A percentile compares a stretch with the other conserved stretches of the same genome.
phyloP scores from a whole-genome alignment of 352 stramenopile genomes.

The Pythium oligandrum region DNA sequence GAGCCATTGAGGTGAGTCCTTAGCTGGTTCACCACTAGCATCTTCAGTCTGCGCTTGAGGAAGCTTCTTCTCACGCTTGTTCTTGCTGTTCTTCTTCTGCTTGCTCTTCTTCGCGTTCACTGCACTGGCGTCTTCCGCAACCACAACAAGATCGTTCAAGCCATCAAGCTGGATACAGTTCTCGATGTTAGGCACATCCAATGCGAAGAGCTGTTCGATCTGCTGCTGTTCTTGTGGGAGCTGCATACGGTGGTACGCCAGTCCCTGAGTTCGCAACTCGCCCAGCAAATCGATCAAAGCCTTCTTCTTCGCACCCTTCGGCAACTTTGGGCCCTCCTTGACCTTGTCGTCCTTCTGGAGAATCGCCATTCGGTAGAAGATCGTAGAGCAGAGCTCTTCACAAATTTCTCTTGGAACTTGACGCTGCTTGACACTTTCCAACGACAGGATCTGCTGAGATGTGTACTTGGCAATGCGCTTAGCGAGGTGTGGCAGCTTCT shows the following conservation, averaged over 20 bases:
- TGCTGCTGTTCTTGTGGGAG: slow-evolving; percentile 67
- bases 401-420: slow-evolving; percentile 74
- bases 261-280: slow-evolving; percentile 83
- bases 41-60: slow-evolving; percentile 8
- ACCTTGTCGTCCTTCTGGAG: slow-evolving; percentile 55
- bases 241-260: slow-evolving; percentile 73
- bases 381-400: slow-evolving; percentile 89
- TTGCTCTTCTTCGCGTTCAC: slow-evolving; percentile 16
- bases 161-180: slow-evolving; percentile 77
- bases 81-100: slow-evolving; percentile 24
- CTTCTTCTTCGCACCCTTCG: slow-evolving; percentile 96
- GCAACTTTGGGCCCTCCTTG: slow-evolving; percentile 74
- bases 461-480: slow-evolving; percentile 81
- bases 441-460: slow-evolving; percentile 57
- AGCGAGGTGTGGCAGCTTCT: slow-evolving; percentile 48
- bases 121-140: slow-evolving; percentile 20
- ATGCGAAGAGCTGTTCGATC: slow-evolving; percentile 77
- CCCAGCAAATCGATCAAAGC: slow-evolving; percentile 94
- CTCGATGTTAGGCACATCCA: slow-evolving; percentile 80
- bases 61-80: slow-evolving; percentile 7
- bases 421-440: slow-evolving; percentile 47
- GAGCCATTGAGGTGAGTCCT: slow-evolving; percentile 70
- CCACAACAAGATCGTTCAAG: slow-evolving; percentile 34
- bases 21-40: slow-evolving; percentile 9
- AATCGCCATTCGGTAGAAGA: slow-evolving; percentile 94